Evolutionary conservation across 768 basidiomycete species (phyloP).

Genomic region (Mrakia blollopis): DNA sequence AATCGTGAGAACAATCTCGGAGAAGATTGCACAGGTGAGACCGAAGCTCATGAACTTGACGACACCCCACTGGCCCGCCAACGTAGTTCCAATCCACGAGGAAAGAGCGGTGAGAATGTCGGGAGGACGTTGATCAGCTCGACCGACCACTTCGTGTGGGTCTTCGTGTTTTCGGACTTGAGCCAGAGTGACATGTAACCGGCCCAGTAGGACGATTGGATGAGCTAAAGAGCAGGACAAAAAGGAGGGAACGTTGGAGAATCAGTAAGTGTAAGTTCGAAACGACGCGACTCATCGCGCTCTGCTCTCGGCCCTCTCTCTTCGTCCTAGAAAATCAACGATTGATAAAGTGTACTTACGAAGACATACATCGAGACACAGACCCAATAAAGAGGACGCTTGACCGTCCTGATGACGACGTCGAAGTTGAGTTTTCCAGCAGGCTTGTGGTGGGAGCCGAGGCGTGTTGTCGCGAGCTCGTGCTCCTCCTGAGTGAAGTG

Average conservation of each 20-base stretch:
- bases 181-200: conserved; percentile 39
- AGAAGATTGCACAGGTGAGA: conserved; percentile 28
- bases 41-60: conserved; percentile 34
- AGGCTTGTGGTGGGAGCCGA: conserved; percentile 12
- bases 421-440: neutral
- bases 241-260: neutral
- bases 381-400: neutral
- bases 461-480: conserved; percentile 31
- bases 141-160: conserved; percentile 31
- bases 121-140: conserved; percentile 38
- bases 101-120: conserved; percentile 37
- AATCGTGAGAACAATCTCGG: conserved; percentile 35
- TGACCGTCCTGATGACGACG: neutral
- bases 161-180: conserved; percentile 24
- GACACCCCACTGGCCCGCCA: conserved; percentile 33
- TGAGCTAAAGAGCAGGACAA: conserved; percentile 9
- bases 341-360: neutral
- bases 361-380: neutral
- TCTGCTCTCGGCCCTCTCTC: neutral
- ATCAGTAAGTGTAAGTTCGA: neutral
- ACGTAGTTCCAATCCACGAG: conserved; percentile 38
- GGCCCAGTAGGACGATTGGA: conserved; percentile 35
- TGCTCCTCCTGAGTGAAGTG: conserved; percentile 38
- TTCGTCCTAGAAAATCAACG: neutral
- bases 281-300: too few relatives aligned